Base-by-base conservation (phyloP, 1,284 basidiomycete species). In the Schizophyllum commune region DNA sequence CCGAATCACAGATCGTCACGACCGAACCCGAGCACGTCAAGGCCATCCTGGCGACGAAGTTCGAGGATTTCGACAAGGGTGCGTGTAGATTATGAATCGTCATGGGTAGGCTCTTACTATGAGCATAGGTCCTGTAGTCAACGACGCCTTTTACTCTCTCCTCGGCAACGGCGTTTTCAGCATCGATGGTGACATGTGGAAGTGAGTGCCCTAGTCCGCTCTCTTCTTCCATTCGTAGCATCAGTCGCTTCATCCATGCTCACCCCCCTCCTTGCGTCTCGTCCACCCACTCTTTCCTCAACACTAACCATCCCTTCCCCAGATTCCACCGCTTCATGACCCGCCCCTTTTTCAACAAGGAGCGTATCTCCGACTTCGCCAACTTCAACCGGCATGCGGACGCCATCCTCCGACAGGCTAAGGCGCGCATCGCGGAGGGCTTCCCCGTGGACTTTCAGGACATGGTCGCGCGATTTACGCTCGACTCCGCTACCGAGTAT, bases 341-440 rank as follows among this genome's bases (percentile, higher is more conserved):
- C 0, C 76, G 80, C 2, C 79, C 78, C 0, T 80, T 77, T 65
- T 80, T 80, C 67, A 74, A 57, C 62, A 71, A 72, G 5, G 80
- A 81, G 39, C 69, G 73, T 47, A 78, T 83, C 55, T 73, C 71
- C 33, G 74, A 82, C 62, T 80, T 81, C 60, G 76, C 81, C 9
- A 71, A 77, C n/a, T 80, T 81, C 60, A 76, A 77, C 56, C 70
- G 72, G 2, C 76, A 79, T 55, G 71, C 76, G 1, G 73, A 79
- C 54, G 65, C 68, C 13, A 69, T 70, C 0, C 61, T 82, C 52
- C 59, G 65, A 4, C 63, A 70, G 17, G 71, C 79, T 63, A 73
- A 71, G 52, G 68, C 71, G 19, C 75, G 77, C 21, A 65, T 72
- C 32, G 65, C 64, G 15, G 61, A 64, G 11, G 75, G 73, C 20